These are phyloP conservation scores for Alternaria solani DNA, from an alignment of 2,329 filamentous ascomycete genomes.

Conservation along the genomic window DNA sequence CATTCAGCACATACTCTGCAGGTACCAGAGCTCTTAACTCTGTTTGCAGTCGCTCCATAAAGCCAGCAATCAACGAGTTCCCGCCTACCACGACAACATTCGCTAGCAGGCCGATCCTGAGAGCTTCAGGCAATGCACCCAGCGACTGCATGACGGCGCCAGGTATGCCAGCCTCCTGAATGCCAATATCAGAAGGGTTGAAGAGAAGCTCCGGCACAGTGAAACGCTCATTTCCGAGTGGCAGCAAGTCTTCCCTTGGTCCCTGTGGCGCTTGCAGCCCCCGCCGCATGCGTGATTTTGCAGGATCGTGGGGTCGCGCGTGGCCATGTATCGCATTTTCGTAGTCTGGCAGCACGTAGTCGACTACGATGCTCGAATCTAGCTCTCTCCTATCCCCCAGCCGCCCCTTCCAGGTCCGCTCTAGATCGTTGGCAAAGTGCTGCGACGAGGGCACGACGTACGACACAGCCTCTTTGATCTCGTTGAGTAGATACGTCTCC, in stretches of 20 bases:
- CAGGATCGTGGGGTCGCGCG: slow-evolving; percentile 78
- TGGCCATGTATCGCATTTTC: slow-evolving; percentile 70
- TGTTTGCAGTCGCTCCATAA: slow-evolving; percentile 77
- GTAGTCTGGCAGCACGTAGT: slow-evolving; percentile 91
- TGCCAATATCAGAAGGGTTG: slow-evolving; percentile 82
- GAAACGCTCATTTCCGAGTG: slow-evolving; percentile 91
- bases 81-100: slow-evolving; percentile 92
- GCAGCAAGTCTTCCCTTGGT: slow-evolving; percentile 78
- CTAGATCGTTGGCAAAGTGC: slow-evolving; percentile 75
- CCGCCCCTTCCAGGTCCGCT: slow-evolving; percentile 76
- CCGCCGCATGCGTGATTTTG: slow-evolving; percentile 62
- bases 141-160: slow-evolving; percentile 85
- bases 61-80: slow-evolving; percentile 79
- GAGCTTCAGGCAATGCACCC: slow-evolving; percentile 74
- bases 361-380: slow-evolving; percentile 71
- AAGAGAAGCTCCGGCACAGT: slow-evolving; percentile 89
- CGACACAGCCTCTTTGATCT: slow-evolving; percentile 91
- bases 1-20: slow-evolving; percentile 40
- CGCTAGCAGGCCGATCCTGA: slow-evolving; percentile 83
- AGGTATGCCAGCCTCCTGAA: slow-evolving; percentile 82
- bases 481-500: slow-evolving; percentile 91
- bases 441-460: slow-evolving; percentile 74
- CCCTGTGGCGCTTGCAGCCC: slow-evolving; percentile 58
- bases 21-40: slow-evolving; percentile 70
- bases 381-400: slow-evolving; percentile 66